Evolutionary conservation across 73 alveolate genomes (phyloP), one percentile per base, ranked within the genome.

Genomic region (Stentor coeruleus): DNA sequence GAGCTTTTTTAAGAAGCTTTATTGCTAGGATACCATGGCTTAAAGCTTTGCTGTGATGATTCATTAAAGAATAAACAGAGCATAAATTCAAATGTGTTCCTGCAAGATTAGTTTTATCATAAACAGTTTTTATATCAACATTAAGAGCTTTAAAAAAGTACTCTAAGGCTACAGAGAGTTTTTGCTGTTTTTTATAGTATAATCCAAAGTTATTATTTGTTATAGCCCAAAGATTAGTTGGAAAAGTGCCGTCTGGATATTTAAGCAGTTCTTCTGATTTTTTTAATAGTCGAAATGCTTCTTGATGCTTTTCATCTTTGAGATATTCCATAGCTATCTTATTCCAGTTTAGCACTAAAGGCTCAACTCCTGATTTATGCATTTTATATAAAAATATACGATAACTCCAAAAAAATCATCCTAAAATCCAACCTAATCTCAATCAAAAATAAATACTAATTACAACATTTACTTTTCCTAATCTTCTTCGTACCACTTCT

Each of bases 131-230:
- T 0, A 39, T 35, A 33, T 84, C 90, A 1, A 84, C 3, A 15
- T 76, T 58, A 15, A 84, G 81, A 36, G 90, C 90, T 79, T 49
- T 6, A 20, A 15, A 4, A 66, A 84, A 14, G 74, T 79, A 84
- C 36, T 42, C 36, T 2, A 84, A 76, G 38, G 90, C 90, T 26
- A 59, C 74, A 35, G 59, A 38, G 2, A 82, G 74, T 35, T 84
- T 84, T 2, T 77, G 73, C 6, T 15, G 38, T 59, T 58, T 76
- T 58, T 59, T 76, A 76, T 84, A 84, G 74, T 30, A 84, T 30
- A 85, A 84, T 39, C 86, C 90, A 3, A 84, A 58, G 76, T 84
- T 84, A 41, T 84, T 84, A 11, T 41, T 15, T 33, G 89, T 83
- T 4, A 83, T 40, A 30, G 83, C 83, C 39, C 39, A 14, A 1